Evolutionary conservation across 148 eudicot species (phyloP), one percentile per base, ranked within the genome.

Genomic region (Chenopodium quinoa): DNA sequence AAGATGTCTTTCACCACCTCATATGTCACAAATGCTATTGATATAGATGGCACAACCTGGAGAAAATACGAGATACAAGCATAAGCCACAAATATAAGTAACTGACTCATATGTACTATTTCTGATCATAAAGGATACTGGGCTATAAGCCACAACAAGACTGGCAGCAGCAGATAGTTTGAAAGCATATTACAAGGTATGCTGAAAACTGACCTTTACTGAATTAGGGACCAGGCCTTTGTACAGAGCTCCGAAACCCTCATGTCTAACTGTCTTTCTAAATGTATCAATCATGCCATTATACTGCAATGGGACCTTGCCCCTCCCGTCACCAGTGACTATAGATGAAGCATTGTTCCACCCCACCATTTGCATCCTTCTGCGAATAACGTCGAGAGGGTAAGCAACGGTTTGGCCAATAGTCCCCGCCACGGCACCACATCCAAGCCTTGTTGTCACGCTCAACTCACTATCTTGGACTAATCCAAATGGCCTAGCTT

Each of bases 301-400:
- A 77, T 95, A 95, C 82, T 93, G 91, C 58, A 95, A 88, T 7
- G 91, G 82, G 37, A 88, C 92, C 78, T 89, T 93, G 82, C 84
- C 83, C 80, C 87, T 87, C 9, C 93, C 97, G 77, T 91, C 97
- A 75, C 98, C 98, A 31, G 94, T 86, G 71, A 93, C 85, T 34
- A 93, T 84, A 31, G 96, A 89, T 0, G 94, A 86, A 81, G 97
- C 98, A 77, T 91, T 82, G 80, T 82, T 93, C 98, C 97, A 95
- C 40, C 98, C 97, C 69, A 89, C 96, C 98, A 95, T 95, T 85
- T 95, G 97, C 98, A 95, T 95, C 79, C 97, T 93, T 75, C 97
- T 84, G 60, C 98, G 96, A 63, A 95, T 83, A 65, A 95, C 98
- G 84, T 95, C 98, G 37, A 95, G 91, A 58, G 98, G 98, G 86